A percentile compares a stretch with the other conserved stretches of the same genome.
These are phyloP conservation scores for Hymenoscyphus repandus DNA, from an alignment of 2,329 filamentous ascomycete genomes.

Conservation along the genomic window DNA sequence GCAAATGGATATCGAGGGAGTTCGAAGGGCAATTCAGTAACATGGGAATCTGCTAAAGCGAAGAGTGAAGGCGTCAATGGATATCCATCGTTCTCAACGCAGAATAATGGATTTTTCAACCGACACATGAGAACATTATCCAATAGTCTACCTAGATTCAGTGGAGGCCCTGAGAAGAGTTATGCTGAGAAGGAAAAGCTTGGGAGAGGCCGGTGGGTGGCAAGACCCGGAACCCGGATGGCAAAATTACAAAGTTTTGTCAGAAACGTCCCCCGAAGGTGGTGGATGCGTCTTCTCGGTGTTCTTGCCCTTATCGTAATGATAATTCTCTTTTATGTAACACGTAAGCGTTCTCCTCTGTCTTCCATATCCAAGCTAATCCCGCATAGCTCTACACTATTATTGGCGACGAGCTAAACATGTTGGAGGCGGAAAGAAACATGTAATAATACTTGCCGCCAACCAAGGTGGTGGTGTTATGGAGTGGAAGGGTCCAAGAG, in stretches of 20 bases:
- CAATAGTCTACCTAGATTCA: conserved; percentile 71
- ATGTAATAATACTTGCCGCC: conserved; percentile 86
- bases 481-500: conserved; percentile 96
- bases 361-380: conserved; percentile 9
- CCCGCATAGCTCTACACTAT: conserved; percentile 35
- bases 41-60: conserved; percentile 79
- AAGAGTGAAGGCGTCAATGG: conserved; percentile 68
- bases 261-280: conserved; percentile 55
- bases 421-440: conserved; percentile 82
- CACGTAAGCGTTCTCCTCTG: conserved; percentile 53
- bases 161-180: conserved; percentile 39
- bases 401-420: conserved; percentile 66
- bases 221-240: conserved; percentile 40
- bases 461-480: conserved; percentile 96
- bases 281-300: conserved; percentile 58
- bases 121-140: conserved; percentile 79
- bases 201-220: conserved; percentile 52
- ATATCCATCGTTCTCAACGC: conserved; percentile 74
- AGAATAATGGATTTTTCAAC: conserved; percentile 82
- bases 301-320: conserved; percentile 54
- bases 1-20: conserved; percentile 40
- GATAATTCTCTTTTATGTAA: conserved; percentile 63
- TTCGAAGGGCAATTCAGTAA: conserved; percentile 52
- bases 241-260: conserved; percentile 43
- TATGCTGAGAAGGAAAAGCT: conserved; percentile 77